phyloP scores from a whole-genome alignment of 2,329 filamentous ascomycete genomes.

The Plenodomus biglobosus region DNA sequence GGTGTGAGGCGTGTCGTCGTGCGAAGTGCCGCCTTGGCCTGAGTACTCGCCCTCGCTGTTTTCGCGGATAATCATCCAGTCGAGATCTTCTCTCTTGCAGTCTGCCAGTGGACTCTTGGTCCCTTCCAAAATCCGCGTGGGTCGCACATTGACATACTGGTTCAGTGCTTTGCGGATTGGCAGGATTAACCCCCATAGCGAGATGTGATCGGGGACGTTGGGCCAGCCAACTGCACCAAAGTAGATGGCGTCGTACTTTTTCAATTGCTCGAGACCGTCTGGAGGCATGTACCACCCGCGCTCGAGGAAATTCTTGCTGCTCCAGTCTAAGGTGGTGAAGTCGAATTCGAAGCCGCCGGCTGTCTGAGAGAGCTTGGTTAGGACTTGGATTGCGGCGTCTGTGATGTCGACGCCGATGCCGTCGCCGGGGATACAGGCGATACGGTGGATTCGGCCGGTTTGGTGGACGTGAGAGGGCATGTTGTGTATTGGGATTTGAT shows the following conservation, averaged over 20 bases:
- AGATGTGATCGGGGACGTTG: conserved; percentile 66
- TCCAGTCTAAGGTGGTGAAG: conserved; percentile 56
- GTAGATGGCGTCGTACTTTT: conserved; percentile 57
- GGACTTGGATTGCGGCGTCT: conserved; percentile 29
- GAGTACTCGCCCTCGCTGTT: conserved; percentile 54
- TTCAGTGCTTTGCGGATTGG: conserved; percentile 68
- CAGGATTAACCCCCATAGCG: conserved; percentile 67
- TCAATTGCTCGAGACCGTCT: conserved; percentile 54
- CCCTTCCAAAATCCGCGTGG: conserved; percentile 48
- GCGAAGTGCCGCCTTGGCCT: conserved; percentile 50
- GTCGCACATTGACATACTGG: conserved; percentile 69
- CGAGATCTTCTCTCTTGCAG: conserved; percentile 43
- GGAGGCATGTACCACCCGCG: conserved; percentile 57
- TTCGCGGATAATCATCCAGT: conserved; percentile 54
- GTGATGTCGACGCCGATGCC: conserved; percentile 40
- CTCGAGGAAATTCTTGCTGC: conserved; percentile 52
- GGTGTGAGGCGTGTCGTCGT: conserved; percentile 45
- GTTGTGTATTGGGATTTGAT: conserved; percentile 2
- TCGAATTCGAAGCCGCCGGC: conserved; percentile 53
- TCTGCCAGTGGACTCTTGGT: conserved; percentile 46
- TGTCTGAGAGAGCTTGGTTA: conserved; percentile 48
- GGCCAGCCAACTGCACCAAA: conserved; percentile 64
- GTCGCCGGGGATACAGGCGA: conserved; percentile 38
- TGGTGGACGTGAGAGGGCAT: conserved; percentile 31
- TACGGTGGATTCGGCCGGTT: conserved; percentile 34